Evolutionary conservation across 2,329 filamentous ascomycete genomes (phyloP), one percentile per base, ranked within the genome.

Genomic region (Teratosphaeria gauchensis): DNA sequence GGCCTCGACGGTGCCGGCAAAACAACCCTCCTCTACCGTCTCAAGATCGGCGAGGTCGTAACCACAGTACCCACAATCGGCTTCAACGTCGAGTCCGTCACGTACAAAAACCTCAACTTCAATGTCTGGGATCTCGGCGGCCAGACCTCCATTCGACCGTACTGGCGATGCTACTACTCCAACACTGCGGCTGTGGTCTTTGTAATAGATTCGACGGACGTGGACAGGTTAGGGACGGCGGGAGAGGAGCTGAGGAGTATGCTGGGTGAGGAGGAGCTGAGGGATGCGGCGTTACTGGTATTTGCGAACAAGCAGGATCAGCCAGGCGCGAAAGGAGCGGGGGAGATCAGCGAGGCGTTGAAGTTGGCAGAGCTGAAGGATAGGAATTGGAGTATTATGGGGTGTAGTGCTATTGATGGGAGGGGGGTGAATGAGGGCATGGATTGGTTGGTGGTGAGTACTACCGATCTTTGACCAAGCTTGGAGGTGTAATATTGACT

Each of bases 241-340:
- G 86, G 90, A 2, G 94, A 97, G 72, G 94, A 99, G 76, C 78
- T 99, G 58, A 84, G 87, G 59, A 90, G 92, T 16, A 99, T 99
- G 94, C 77, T 99, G 63, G 95, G 95, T 71, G 94, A 99, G 76
- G 94, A 97, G 65, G 92, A 99, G 76, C 82, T 99, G 58, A 89
- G 90, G 72, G 94, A 97, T 71, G 92, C 94, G 12, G 86, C 91
- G 24, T 78, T 99, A 57, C 78, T 99, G 57, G 94, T 99, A 11
- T 99, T 97, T 75, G 94, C 94, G 69, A 99, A 99, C 78, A 99
- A 99, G 79, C 94, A 99, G 75, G 94, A 99, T 77, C 91, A 97
- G 75, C 92, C 92, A 1, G 94, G 94, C 19, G 92, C 94, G 54
- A 95, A 96, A 77, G 94, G 92, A 1, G 94, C 94, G 1, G 94